Percentiles rank a stretch among this genome's conserved stretches.
These are phyloP conservation scores for Asterionellopsis glacialis DNA, from an alignment of 108 stramenopile genomes.

Conservation along the genomic window DNA sequence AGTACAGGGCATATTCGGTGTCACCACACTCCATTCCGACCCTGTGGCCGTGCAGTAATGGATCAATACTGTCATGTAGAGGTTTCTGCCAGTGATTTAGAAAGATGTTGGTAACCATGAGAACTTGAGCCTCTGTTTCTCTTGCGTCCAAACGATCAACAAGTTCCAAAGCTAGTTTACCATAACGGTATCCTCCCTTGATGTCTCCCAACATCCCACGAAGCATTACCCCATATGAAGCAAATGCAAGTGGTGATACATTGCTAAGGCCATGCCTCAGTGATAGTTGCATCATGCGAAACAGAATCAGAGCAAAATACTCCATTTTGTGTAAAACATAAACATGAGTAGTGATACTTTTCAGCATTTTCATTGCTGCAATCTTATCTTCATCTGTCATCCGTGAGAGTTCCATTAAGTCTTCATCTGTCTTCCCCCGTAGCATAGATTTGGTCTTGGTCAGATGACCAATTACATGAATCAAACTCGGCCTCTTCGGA, in stretches of 20 bases:
- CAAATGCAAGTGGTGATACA: not conserved
- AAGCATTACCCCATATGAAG: not conserved
- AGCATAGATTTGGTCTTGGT: slow-evolving; percentile 13
- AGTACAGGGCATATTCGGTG: slow-evolving; percentile 7
- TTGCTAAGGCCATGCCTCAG: not conserved
- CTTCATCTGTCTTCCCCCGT: slow-evolving; percentile 12
- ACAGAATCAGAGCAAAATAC: not conserved
- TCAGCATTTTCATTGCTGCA: slow-evolving; percentile 49
- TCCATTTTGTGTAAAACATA: slow-evolving; percentile 2
- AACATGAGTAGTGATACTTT: slow-evolving; percentile 18
- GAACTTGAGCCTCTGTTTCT: slow-evolving; percentile 10
- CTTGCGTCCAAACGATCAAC: slow-evolving; percentile 7
- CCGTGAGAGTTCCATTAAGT: slow-evolving; percentile 1
- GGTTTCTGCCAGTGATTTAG: slow-evolving; percentile 13
- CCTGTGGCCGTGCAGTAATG: slow-evolving; percentile 18
- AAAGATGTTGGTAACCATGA: slow-evolving; percentile 3
- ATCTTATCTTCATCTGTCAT: slow-evolving; percentile 13
- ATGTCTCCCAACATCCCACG: not conserved
- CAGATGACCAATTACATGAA: slow-evolving; percentile 7
- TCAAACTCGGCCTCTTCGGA: slow-evolving; percentile 11
- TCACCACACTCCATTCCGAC: slow-evolving; percentile 17
- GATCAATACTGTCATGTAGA: slow-evolving; percentile 23
- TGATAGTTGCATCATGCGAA: not conserved
- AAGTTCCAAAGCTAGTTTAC: slow-evolving; percentile 1
- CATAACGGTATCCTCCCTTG: not conserved